phyloP scores from a whole-genome alignment of 2,329 filamentous ascomycete genomes.

The Venturiaceae sp. region DNA sequence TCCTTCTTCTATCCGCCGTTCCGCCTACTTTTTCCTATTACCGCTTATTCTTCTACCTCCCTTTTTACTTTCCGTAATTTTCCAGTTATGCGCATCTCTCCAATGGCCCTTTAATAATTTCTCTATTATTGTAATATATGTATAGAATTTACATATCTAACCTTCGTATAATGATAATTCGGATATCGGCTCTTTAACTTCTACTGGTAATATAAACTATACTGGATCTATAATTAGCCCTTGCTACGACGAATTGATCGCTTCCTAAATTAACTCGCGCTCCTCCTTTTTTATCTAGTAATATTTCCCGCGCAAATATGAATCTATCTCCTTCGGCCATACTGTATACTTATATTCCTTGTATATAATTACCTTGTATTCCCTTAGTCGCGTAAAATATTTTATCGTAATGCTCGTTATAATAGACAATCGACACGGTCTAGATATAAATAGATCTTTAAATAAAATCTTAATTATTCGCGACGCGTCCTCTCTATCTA shows the following conservation, averaged over 20 bases:
- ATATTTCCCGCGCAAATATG: not conserved
- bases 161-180: conserved; percentile 2
- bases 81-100: not conserved
- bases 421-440: not conserved
- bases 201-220: not conserved
- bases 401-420: not conserved
- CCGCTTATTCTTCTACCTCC: not conserved
- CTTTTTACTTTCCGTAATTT: not conserved
- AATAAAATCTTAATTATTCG: not conserved
- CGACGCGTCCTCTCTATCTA: not conserved
- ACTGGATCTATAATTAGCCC: not conserved
- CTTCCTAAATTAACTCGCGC: not conserved
- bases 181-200: not conserved
- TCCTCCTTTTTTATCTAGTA: not conserved
- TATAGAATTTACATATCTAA: not conserved
- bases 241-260: not conserved
- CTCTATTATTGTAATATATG: not conserved
- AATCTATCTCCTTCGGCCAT: not conserved
- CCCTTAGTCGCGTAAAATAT: not conserved
- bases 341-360: not conserved
- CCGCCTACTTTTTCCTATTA: not conserved
- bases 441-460: not conserved
- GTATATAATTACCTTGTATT: not conserved
- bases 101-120: not conserved
- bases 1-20: not conserved